phyloP scores from a whole-genome alignment of 2,329 filamentous ascomycete genomes.

The Colletotrichum sp. region DNA sequence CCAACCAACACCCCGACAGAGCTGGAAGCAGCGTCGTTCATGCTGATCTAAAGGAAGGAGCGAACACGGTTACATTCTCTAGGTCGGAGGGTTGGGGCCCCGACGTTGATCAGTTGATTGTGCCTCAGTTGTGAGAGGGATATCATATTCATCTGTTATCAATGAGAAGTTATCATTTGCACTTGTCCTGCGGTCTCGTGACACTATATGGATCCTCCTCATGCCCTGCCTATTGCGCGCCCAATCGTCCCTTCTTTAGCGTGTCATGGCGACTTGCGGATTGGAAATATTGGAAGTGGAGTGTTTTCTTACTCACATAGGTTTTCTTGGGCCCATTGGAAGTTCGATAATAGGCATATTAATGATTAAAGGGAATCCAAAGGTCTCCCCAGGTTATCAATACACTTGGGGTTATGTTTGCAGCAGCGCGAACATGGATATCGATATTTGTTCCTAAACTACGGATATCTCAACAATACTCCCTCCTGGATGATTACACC shows the following conservation, averaged over 20 bases:
- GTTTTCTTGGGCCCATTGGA: neutral
- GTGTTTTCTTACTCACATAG: neutral
- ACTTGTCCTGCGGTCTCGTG: rapidly evolving
- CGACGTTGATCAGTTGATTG: constrained; percentile 59
- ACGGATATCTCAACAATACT: too few relatives aligned
- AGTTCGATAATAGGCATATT: neutral
- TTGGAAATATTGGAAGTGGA: neutral
- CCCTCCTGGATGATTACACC: too few relatives aligned
- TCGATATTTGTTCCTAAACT: too few relatives aligned
- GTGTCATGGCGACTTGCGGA: neutral
- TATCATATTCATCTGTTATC: too few relatives aligned
- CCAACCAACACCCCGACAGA: constrained; percentile 41
- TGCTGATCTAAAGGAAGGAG: constrained; percentile 50
- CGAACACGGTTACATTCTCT: constrained; percentile 55
- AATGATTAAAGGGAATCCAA: too few relatives aligned
- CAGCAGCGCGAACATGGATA: too few relatives aligned
- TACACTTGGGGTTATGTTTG: too few relatives aligned
- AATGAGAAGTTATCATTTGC: neutral
- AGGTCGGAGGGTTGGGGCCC: constrained; percentile 47
- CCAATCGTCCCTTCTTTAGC: neutral
- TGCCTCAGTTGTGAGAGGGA: constrained; percentile 37
- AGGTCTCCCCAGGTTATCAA: too few relatives aligned
- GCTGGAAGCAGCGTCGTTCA: constrained; percentile 51
- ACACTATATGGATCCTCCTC: neutral
- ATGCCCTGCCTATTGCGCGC: neutral